These are phyloP conservation scores for Blastobotrys buckinghamii DNA, from an alignment of 1,139 yeast genomes.

Conservation along the genomic window DNA sequence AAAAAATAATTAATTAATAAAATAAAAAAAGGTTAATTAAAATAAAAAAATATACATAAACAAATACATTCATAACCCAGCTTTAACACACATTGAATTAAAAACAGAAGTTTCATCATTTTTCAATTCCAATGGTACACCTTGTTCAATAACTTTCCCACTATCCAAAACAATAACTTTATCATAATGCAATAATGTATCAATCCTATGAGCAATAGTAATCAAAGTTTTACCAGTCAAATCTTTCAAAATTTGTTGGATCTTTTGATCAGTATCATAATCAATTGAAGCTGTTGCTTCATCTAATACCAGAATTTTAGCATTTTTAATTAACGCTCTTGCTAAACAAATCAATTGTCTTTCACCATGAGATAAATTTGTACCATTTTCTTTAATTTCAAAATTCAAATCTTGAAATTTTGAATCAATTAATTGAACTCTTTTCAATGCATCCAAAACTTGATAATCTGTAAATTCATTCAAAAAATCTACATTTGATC, in stretches of 20 bases:
- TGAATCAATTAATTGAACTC: constrained; percentile 3
- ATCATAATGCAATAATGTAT: constrained; percentile 76
- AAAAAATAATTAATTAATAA: too few species aligned
- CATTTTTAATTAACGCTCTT: constrained; percentile 56
- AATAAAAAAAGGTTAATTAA: too few species aligned
- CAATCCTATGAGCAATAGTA: constrained; percentile 77
- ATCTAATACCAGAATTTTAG: constrained; percentile 61
- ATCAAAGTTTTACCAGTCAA: constrained; percentile 62
- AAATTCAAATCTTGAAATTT: constrained; percentile 37
- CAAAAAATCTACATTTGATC: constrained; percentile 63
- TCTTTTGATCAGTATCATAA: constrained; percentile 66
- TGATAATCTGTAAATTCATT: constrained; percentile 40
- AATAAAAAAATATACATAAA: too few species aligned
- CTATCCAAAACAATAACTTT: constrained; percentile 53
- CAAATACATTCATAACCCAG: too few species aligned
- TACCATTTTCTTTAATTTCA: constrained; percentile 52
- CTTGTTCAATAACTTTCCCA: constrained; percentile 67
- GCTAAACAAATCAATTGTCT: constrained; percentile 69
- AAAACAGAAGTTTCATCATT: too few species aligned
- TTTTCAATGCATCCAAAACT: constrained; percentile 37
- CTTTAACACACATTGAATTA: too few species aligned
- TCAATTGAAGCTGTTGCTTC: constrained; percentile 87
- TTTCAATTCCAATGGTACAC: too few species aligned
- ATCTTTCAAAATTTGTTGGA: constrained; percentile 61
- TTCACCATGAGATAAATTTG: constrained; percentile 70